A percentile compares a stretch with the other conserved stretches of the same genome.
These are phyloP conservation scores for Nannizzia gypsea DNA, from an alignment of 2,329 filamentous ascomycete species.

Conservation along the genomic window DNA sequence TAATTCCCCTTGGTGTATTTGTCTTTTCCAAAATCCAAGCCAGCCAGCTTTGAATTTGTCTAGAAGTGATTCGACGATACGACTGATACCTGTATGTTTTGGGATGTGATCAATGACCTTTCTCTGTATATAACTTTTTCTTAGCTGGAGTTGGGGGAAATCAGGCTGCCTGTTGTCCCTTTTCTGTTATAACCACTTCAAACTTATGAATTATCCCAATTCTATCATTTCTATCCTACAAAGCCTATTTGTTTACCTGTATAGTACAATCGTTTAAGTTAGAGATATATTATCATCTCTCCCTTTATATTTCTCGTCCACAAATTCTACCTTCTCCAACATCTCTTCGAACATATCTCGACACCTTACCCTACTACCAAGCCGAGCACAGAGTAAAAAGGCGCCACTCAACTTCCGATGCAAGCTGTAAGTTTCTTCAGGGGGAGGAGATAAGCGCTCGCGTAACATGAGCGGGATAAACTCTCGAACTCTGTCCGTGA, in stretches of 20 bases:
- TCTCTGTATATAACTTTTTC: not conserved
- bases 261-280: not conserved
- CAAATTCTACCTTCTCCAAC: constrained; percentile 20
- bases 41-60: not conserved
- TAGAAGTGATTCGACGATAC: not conserved
- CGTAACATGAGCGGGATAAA: constrained; percentile 88
- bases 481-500: constrained; percentile 79
- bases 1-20: too few relatives aligned
- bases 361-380: constrained; percentile 74
- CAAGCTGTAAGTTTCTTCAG: constrained; percentile 92
- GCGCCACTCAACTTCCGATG: constrained; percentile 93
- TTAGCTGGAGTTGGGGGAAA: not conserved
- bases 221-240: not conserved
- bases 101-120: not conserved
- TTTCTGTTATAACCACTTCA: not conserved
- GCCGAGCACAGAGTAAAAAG: constrained; percentile 75
- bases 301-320: constrained; percentile 5
- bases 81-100: not conserved
- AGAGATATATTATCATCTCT: not conserved
- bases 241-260: not conserved
- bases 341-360: constrained; percentile 56
- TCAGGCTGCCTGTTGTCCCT: not conserved
- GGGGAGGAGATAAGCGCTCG: constrained; percentile 78
- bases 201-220: not conserved
- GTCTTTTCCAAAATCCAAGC: not conserved